Evolutionary conservation across 495 filamentous ascomycete genomes (phyloP).

Genomic region (Talaromyces thailandensis): DNA sequence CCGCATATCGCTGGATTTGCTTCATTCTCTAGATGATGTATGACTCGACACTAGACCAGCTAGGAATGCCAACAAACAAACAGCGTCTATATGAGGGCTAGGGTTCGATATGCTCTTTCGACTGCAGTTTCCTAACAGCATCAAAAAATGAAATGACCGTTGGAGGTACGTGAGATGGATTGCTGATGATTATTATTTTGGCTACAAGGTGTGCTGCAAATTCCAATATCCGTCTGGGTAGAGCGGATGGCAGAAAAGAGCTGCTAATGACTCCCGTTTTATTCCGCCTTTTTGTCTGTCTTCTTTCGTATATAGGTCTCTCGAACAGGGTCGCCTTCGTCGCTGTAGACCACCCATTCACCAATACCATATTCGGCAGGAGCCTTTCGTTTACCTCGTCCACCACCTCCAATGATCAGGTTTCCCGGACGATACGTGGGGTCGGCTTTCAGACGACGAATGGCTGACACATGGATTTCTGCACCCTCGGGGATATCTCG

Average conservation of each 20-base stretch:
- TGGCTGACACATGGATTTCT: constrained; percentile 63
- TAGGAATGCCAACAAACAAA: not conserved
- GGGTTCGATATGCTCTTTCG: no score
- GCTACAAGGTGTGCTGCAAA: not conserved
- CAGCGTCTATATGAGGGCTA: no score
- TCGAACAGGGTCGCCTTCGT: constrained; percentile 56
- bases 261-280: constrained; percentile 13
- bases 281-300: not conserved
- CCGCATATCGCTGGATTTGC: not conserved
- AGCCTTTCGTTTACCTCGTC: constrained; percentile 55
- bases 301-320: constrained; percentile 48
- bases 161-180: not conserved
- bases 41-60: no score
- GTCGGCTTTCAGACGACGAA: constrained; percentile 61
- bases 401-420: constrained; percentile 71
- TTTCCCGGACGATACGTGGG: constrained; percentile 68
- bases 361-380: constrained; percentile 57
- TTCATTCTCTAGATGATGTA: not conserved
- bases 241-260: not conserved
- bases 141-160: not conserved
- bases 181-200: not conserved
- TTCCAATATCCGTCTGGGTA: not conserved
- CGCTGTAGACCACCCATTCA: constrained; percentile 58
- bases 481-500: constrained; percentile 69
- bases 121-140: not conserved